phyloP scores from a whole-genome alignment of 352 stramenopile species.

The Phytopythium delawarense region DNA sequence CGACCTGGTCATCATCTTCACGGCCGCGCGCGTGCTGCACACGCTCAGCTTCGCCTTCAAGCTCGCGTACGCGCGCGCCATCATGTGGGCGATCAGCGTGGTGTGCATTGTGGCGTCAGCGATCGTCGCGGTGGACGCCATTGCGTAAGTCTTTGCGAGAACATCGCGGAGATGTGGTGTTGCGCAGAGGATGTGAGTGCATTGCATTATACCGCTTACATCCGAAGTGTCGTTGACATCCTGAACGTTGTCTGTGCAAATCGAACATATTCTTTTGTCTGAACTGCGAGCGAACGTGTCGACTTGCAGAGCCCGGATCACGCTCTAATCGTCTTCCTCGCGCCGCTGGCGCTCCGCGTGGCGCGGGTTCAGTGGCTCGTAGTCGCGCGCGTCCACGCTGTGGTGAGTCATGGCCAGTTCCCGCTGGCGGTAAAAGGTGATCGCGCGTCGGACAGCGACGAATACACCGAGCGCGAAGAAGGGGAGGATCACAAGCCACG shows the following conservation, averaged over 20 bases:
- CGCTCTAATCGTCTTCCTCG: not conserved
- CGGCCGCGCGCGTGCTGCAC: not conserved
- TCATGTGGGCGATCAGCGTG: not conserved
- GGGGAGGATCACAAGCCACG: conserved; percentile 2
- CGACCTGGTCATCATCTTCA: not conserved
- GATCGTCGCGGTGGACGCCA: not conserved
- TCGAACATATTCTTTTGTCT: too few species aligned
- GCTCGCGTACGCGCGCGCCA: not conserved
- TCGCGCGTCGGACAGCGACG: not conserved
- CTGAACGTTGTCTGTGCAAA: too few species aligned
- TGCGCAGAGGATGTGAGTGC: too few species aligned
- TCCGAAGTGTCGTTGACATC: too few species aligned
- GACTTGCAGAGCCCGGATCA: not conserved
- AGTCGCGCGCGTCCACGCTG: conserved; percentile 1
- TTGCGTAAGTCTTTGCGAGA: too few species aligned
- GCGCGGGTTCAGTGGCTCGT: not conserved
- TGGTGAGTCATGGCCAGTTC: not conserved
- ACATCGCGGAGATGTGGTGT: too few species aligned
- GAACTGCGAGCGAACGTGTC: too few species aligned
- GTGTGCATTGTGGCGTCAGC: not conserved
- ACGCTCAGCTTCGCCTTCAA: conserved; percentile 1
- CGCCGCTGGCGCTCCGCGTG: not conserved
- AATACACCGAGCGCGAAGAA: conserved; percentile 6
- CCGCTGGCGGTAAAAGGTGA: conserved; percentile 2
- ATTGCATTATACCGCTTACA: not conserved